phyloP scores from a whole-genome alignment of 805 yeast species.

The Metschnikowia chrysomelidarum region DNA sequence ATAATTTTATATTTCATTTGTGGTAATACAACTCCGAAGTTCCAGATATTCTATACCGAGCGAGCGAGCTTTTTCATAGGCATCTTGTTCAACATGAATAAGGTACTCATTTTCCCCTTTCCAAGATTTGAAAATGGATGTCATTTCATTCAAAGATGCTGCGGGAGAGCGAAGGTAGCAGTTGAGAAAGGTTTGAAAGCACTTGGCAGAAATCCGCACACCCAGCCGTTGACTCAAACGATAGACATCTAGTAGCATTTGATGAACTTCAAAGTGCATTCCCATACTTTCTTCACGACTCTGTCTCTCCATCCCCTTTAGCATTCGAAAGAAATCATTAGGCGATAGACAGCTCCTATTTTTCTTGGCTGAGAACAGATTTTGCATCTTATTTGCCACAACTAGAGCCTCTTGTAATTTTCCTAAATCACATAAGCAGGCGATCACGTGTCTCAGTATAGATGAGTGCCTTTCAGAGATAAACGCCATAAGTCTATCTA shows the following conservation, averaged over 20 bases:
- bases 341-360: conserved; percentile 1
- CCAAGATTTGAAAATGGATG: conserved; percentile 3
- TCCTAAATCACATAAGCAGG: conserved; percentile 27
- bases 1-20: neutral
- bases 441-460: conserved; percentile 27
- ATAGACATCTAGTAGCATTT: conserved; percentile 4
- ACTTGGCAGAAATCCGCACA: neutral
- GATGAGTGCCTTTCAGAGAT: conserved; percentile 25
- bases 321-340: conserved; percentile 11
- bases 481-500: conserved; percentile 21
- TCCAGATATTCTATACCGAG: conserved; percentile 3
- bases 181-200: conserved; percentile 10
- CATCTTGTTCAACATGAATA: conserved; percentile 2
- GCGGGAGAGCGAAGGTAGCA: conserved; percentile 13
- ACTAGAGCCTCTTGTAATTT: conserved; percentile 26
- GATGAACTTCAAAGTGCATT: no score
- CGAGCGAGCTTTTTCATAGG: conserved; percentile 1
- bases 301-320: conserved; percentile 5
- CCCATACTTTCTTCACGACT: neutral
- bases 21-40: neutral
- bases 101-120: neutral
- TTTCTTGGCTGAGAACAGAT: conserved; percentile 9
- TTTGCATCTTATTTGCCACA: conserved; percentile 21
- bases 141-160: conserved; percentile 6
- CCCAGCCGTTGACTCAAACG: conserved; percentile 4